Evolutionary conservation across 305 asterid genomes (phyloP).

Genomic region (Solanum aculeatissimum): DNA sequence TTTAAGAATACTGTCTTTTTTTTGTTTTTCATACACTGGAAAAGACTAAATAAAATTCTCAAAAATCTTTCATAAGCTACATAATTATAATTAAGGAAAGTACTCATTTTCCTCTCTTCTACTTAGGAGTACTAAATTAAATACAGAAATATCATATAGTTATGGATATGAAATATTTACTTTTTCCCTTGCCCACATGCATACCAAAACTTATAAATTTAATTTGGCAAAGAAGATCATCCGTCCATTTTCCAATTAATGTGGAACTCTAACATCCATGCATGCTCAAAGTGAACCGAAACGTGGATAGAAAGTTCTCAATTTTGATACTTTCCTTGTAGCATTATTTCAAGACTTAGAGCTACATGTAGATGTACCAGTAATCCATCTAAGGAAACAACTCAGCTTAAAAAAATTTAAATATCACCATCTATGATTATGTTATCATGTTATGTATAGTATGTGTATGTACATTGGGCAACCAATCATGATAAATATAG

Average conservation of each 20-base stretch:
- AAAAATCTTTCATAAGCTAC: not conserved
- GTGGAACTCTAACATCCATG: not conserved
- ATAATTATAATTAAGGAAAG: not conserved
- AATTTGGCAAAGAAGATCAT: not conserved
- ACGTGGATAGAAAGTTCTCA: rapidly evolving
- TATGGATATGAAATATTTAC: not conserved
- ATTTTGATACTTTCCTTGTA: too few species aligned
- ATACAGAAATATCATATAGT: not conserved
- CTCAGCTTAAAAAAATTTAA: not conserved
- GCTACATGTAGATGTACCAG: not conserved
- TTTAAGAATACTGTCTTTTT: not conserved
- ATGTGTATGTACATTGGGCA: not conserved
- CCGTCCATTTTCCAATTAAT: rapidly evolving
- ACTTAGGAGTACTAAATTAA: not conserved
- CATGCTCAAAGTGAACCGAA: not conserved
- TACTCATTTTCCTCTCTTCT: not conserved
- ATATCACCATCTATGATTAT: not conserved
- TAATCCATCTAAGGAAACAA: not conserved
- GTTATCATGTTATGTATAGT: not conserved
- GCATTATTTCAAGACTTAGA: not conserved
- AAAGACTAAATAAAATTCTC: not conserved
- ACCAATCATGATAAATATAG: too few species aligned
- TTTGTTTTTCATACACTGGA: not conserved
- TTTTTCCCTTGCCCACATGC: not conserved
- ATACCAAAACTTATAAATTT: not conserved